Conservation (phyloP, 345 rosid species). For the Eucalyptus erythrocorys region DNA sequence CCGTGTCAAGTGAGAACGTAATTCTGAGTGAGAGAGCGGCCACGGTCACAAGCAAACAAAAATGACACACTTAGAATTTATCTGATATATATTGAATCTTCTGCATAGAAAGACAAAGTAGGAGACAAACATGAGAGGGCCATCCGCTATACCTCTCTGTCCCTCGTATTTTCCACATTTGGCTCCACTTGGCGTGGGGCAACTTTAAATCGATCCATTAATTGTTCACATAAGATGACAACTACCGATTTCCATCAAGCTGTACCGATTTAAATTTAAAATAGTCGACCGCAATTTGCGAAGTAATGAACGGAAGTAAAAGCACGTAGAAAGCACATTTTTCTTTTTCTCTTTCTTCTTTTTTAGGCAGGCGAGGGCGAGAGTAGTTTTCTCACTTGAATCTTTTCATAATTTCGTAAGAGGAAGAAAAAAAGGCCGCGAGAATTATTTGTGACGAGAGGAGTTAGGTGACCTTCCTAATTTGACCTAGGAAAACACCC, state of each 20-base stretch:
- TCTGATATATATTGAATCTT: background rate
- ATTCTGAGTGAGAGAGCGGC: background rate
- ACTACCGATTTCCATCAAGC: rapidly evolving
- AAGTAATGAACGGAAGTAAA: background rate
- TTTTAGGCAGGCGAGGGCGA: background rate
- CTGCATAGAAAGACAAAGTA: background rate
- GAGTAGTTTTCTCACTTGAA: background rate
- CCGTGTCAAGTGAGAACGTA: background rate
- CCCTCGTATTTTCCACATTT: background rate
- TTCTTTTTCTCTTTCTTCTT: background rate
- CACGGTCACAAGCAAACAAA: background rate
- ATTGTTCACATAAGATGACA: background rate
- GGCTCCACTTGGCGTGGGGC: background rate
- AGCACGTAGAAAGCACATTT: background rate
- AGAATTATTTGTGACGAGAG: background rate
- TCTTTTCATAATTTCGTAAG: background rate
- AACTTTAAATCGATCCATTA: background rate
- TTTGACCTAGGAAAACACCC: background rate
- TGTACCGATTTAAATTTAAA: background rate
- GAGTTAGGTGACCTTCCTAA: background rate
- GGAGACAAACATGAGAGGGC: background rate
- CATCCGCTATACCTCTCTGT: background rate
- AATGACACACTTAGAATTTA: background rate
- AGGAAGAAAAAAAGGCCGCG: background rate
- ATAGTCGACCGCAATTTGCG: background rate